These are phyloP conservation scores for Postia placenta DNA, from an alignment of 768 basidiomycete genomes.

Conservation along the genomic window DNA sequence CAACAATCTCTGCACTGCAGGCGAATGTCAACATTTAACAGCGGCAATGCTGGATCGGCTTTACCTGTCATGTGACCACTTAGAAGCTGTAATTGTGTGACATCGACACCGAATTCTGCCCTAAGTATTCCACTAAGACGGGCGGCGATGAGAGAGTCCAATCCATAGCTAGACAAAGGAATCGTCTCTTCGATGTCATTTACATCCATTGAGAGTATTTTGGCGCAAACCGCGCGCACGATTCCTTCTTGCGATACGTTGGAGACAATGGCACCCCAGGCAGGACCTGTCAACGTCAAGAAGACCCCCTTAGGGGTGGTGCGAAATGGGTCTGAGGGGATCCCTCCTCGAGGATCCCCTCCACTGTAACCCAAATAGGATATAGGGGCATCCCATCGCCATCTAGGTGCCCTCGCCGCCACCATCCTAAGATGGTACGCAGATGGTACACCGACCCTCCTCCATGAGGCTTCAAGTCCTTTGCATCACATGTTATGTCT, in stretches of 20 bases:
- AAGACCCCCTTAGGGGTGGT: too few relatives aligned
- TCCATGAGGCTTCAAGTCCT: too few relatives aligned
- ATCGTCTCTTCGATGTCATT: slow-evolving; percentile 6
- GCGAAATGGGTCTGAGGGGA: too few relatives aligned
- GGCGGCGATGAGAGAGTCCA: slow-evolving; percentile 7
- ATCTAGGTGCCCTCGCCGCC: too few relatives aligned
- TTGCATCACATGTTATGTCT: too few relatives aligned
- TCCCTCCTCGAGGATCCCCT: too few relatives aligned
- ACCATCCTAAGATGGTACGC: too few relatives aligned
- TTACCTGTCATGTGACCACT: slow-evolving; percentile 8
- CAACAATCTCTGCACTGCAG: background rate
- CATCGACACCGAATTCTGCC: background rate
- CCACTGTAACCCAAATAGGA: too few relatives aligned
- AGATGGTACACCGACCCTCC: too few relatives aligned
- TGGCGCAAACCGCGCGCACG: slow-evolving; percentile 6
- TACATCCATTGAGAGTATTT: slow-evolving; percentile 5
- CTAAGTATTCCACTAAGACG: slow-evolving; percentile 7
- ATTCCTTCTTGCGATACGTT: slow-evolving; percentile 2
- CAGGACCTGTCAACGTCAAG: too few relatives aligned
- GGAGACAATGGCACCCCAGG: too few relatives aligned
- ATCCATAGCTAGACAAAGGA: slow-evolving; percentile 6
- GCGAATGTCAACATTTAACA: background rate
- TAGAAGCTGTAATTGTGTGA: slow-evolving; percentile 8
- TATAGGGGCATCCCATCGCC: too few relatives aligned
- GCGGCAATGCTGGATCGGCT: background rate